Evolutionary conservation across 208 protist species (phyloP).

Genomic region (Polymyxa betae): DNA sequence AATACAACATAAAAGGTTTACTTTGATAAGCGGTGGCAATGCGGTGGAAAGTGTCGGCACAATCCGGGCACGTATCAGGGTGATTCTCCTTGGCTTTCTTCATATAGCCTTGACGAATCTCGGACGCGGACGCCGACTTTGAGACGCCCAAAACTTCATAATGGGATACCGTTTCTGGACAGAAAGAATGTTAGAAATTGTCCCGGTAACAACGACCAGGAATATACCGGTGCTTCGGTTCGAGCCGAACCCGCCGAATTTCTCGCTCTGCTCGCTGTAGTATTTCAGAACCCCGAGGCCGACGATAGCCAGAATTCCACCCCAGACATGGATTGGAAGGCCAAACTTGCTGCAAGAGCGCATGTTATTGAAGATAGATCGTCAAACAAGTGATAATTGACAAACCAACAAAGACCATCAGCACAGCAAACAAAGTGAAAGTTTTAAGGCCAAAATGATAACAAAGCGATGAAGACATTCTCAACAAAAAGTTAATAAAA

Average conservation of each 20-base stretch:
- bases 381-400: too few species aligned
- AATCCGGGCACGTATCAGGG: constrained; percentile 24
- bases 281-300: constrained; percentile 2
- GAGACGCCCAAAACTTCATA: constrained; percentile 2
- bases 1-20: background rate
- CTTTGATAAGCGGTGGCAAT: constrained; percentile 34
- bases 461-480: too few species aligned
- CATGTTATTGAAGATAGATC: too few species aligned
- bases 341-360: too few species aligned
- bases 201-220: background rate
- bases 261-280: background rate
- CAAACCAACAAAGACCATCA: too few species aligned
- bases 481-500: too few species aligned
- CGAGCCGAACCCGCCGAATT: background rate
- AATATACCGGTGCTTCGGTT: background rate
- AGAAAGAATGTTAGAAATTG: background rate
- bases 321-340: background rate
- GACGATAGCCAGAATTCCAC: background rate
- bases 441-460: too few species aligned
- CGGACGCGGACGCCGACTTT: background rate
- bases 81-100: background rate
- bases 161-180: background rate
- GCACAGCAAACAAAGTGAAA: too few species aligned
- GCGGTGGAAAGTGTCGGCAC: background rate
- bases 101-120: constrained; percentile 11